Evolutionary conservation across 768 basidiomycete genomes (phyloP), one percentile per base, ranked within the genome.

Genomic region (Hypsizygus marmoreus): DNA sequence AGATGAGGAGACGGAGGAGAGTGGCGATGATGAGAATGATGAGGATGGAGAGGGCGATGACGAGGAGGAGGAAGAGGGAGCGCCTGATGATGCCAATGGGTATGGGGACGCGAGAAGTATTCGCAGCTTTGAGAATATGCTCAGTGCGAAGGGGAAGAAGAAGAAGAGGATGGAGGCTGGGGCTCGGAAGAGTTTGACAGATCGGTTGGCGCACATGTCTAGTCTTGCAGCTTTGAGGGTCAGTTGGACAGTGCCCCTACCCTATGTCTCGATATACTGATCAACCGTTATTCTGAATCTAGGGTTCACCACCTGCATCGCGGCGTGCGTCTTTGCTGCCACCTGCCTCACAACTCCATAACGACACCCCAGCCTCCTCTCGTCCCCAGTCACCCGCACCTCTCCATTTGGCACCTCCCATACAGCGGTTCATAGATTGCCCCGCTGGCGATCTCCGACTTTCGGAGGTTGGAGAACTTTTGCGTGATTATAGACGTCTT

Each of bases 101-200:
- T 70, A 47, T 54, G 67, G 39, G 61, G 91, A 91, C 63, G 56
- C 81, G 32, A 73, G 86, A 66, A 92, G 91, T 55, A 88, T 94
- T 42, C 71, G 81, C 53, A 94, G 91, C 61, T 93, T 95, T 58
- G 86, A 85, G 71, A 92, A 80, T 53, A 92, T 91, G 91, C 71
- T 91, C 75, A 82, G 74, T 58, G 70, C 72, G 28, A 67, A 68
- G 51, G 53, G 53, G 26, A 53, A 48, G 51, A 50, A 49, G 47
- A 54, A 63, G 47, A 54, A 60, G 47, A 56, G 60, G 32, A 58
- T 39, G 42, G 40, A 50, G 42, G 56, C 42, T 40, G 56, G 46
- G 47, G 40, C 75, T 31, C 68, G 91, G 44, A 86, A 83, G 65
- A 94, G 82, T 54, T 65, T 97, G 32, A 80, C 87, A 13, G 93